Conservation (phyloP, 2,329 filamentous ascomycete species). For the Diatrype stigma region DNA sequence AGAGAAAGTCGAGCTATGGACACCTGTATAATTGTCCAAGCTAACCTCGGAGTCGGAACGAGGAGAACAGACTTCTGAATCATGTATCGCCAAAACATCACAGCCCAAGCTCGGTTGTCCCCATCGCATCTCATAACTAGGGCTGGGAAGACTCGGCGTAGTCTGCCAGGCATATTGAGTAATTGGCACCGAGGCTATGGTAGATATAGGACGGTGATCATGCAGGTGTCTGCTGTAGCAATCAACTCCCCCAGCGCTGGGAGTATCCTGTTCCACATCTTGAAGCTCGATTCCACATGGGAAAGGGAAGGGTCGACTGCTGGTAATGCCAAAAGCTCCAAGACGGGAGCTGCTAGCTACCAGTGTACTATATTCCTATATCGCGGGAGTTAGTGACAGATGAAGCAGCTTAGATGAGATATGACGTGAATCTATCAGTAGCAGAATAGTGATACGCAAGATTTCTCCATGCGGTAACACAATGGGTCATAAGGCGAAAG, state of each 20-base stretch:
- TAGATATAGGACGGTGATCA: background rate
- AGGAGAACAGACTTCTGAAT: background rate
- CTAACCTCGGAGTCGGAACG: background rate
- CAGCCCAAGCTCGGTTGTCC: background rate
- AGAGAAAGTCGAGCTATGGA: background rate
- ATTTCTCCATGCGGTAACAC: background rate
- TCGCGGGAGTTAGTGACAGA: too few relatives aligned
- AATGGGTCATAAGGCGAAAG: background rate
- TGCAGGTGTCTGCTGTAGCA: background rate
- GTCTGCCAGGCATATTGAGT: background rate
- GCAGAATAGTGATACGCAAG: too few relatives aligned
- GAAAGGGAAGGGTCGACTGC: too few relatives aligned
- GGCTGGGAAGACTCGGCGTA: background rate
- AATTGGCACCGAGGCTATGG: background rate
- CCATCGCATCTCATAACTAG: background rate
- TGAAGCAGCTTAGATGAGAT: too few relatives aligned
- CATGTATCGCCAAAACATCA: background rate
- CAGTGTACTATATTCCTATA: too few relatives aligned
- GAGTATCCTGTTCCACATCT: background rate
- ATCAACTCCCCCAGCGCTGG: background rate
- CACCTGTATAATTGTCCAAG: background rate
- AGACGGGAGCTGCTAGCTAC: too few relatives aligned
- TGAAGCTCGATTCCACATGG: background rate
- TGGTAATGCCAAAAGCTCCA: too few relatives aligned
- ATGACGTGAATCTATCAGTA: too few relatives aligned